phyloP scores from a whole-genome alignment of 805 yeast genomes.

The Saturnispora kantuleensis region DNA sequence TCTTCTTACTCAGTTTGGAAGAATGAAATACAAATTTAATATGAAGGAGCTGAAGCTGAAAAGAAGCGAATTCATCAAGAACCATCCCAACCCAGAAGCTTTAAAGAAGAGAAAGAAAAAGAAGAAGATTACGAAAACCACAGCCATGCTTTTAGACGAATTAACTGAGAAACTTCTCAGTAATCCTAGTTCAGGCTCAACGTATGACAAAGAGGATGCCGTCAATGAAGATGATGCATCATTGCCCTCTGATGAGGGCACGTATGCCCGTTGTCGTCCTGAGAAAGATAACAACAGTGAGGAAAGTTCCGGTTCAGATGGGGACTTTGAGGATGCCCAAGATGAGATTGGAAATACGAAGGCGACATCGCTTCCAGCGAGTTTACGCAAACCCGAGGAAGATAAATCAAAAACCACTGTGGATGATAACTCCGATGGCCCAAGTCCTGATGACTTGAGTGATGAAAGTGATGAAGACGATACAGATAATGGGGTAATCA shows the following conservation, averaged over 20 bases:
- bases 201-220: background rate
- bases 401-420: background rate
- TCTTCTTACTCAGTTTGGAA: constrained; percentile 11
- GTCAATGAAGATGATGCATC: background rate
- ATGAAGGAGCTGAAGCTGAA: background rate
- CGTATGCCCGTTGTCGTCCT: constrained; percentile 8
- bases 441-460: constrained; percentile 6
- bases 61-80: background rate
- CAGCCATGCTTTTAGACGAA: constrained; percentile 7
- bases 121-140: constrained; percentile 2
- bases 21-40: constrained; percentile 20
- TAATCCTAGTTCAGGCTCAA: constrained; percentile 2
- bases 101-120: background rate
- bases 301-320: background rate
- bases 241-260: constrained; percentile 5
- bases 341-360: background rate
- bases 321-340: background rate
- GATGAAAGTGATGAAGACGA: constrained; percentile 6
- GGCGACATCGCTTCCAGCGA: background rate
- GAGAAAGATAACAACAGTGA: constrained; percentile 1
- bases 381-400: background rate
- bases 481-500: background rate
- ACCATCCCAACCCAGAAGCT: background rate
- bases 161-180: constrained; percentile 5
- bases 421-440: background rate